A percentile compares a stretch with the other conserved stretches of the same genome.
Evolutionary conservation across 768 basidiomycete species (phyloP).

Genomic region (Serendipita indica): DNA sequence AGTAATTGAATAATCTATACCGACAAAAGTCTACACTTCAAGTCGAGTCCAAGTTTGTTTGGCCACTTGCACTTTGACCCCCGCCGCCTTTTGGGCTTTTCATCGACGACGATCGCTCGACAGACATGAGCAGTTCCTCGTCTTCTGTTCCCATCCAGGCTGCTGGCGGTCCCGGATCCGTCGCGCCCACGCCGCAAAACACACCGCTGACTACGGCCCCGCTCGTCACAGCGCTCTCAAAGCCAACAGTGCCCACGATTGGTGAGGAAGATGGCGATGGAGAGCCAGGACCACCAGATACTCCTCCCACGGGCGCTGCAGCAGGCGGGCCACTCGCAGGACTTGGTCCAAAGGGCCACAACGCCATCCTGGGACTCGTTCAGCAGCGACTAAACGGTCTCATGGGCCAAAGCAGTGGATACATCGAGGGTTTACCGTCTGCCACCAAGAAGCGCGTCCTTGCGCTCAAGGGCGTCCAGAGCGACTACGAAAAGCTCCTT

Average conservation of each 20-base stretch:
- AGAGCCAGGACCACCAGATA: slow-evolving; percentile 29
- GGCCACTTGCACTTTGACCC: not conserved
- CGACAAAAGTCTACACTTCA: too few relatives aligned
- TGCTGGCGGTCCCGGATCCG: slow-evolving; percentile 13
- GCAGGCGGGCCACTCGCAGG: slow-evolving; percentile 25
- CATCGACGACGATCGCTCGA: not conserved
- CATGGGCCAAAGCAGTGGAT: slow-evolving; percentile 84
- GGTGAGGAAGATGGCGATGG: slow-evolving; percentile 64
- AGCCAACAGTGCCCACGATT: slow-evolving; percentile 81
- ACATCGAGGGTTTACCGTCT: slow-evolving; percentile 75
- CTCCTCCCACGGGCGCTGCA: slow-evolving; percentile 22
- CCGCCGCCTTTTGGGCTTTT: not conserved
- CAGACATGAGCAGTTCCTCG: slow-evolving; percentile 6
- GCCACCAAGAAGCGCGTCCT: slow-evolving; percentile 75
- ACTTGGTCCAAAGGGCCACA: slow-evolving; percentile 22
- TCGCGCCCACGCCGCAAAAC: slow-evolving; percentile 88
- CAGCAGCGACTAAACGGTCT: slow-evolving; percentile 76
- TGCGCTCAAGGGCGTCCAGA: slow-evolving; percentile 87
- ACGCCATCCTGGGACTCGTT: slow-evolving; percentile 70
- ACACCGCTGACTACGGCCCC: slow-evolving; percentile 76
- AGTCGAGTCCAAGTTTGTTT: too few relatives aligned
- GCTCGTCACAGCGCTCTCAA: slow-evolving; percentile 61
- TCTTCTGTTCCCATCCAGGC: slow-evolving; percentile 11
- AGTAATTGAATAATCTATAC: too few relatives aligned
- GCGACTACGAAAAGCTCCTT: slow-evolving; percentile 79